phyloP scores from a whole-genome alignment of 164 flowering plant genomes.

The Sextonia rubra region DNA sequence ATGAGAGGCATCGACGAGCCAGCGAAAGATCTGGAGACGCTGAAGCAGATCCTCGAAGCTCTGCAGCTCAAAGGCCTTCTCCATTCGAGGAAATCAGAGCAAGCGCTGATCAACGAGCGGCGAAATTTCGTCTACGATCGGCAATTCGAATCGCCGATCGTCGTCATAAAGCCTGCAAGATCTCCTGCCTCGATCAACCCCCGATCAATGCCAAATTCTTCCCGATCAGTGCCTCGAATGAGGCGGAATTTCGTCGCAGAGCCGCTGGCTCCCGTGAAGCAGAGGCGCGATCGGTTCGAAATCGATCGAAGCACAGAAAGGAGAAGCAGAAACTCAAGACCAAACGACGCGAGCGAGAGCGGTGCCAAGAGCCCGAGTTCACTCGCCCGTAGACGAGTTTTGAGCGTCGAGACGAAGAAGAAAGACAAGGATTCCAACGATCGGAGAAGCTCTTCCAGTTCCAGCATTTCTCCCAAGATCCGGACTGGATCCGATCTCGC shows the following conservation, averaged over 20 bases:
- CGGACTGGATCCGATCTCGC: conserved; percentile 26
- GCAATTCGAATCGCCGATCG: conserved; percentile 46
- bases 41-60: conserved; percentile 89
- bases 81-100: conserved; percentile 38
- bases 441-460: conserved; percentile 42
- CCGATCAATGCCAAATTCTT: conserved; percentile 25
- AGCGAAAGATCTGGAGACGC: conserved; percentile 69
- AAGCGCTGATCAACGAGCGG: conserved; percentile 20
- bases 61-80: conserved; percentile 87
- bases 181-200: conserved; percentile 15
- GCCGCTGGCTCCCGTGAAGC: conserved; percentile 24
- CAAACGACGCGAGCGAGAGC: conserved; percentile 38
- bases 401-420: conserved; percentile 40
- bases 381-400: conserved; percentile 25
- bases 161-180: conserved; percentile 53
- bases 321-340: conserved; percentile 23
- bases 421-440: conserved; percentile 30
- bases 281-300: conserved; percentile 31
- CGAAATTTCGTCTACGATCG: conserved; percentile 50
- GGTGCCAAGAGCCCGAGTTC: conserved; percentile 42
- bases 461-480: conserved; percentile 49
- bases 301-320: conserved; percentile 19
- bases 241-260: conserved; percentile 25
- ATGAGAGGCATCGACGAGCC: conserved; percentile 83
- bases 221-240: conserved; percentile 25